Percentiles rank a stretch among this genome's conserved stretches.
These are phyloP conservation scores for Pseudofabraea citricarpa DNA, from an alignment of 2,329 filamentous ascomycete species.

Conservation along the genomic window DNA sequence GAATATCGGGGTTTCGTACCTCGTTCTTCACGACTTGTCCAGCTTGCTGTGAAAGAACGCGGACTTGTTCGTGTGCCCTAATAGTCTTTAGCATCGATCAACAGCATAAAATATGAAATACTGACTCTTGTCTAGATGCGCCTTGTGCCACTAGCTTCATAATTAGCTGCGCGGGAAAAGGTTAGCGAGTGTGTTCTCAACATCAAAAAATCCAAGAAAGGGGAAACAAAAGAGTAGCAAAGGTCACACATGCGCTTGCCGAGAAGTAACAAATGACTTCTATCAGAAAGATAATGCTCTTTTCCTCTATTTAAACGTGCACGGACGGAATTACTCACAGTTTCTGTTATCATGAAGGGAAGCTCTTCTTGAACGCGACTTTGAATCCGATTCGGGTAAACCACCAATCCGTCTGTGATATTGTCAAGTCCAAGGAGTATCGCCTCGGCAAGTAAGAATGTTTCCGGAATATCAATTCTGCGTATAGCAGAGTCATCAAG, in stretches of 20 bases:
- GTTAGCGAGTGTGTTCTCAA: too few relatives aligned
- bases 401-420: slow-evolving; percentile 58
- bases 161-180: too few relatives aligned
- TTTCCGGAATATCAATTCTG: slow-evolving; percentile 58
- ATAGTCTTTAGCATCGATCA: too few relatives aligned
- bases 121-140: slow-evolving; percentile 68
- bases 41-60: slow-evolving; percentile 75
- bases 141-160: slow-evolving; percentile 73
- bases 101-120: too few relatives aligned
- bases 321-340: too few relatives aligned
- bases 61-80: slow-evolving; percentile 86
- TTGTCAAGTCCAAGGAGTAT: slow-evolving; percentile 65
- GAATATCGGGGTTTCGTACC: slow-evolving; percentile 1
- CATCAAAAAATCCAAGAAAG: too few relatives aligned
- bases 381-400: slow-evolving; percentile 72
- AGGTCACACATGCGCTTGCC: too few relatives aligned
- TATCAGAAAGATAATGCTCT: too few relatives aligned
- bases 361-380: slow-evolving; percentile 68
- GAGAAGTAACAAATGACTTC: too few relatives aligned
- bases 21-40: slow-evolving; percentile 30
- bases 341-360: slow-evolving; percentile 77
- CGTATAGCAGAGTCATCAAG: slow-evolving; percentile 71
- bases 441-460: slow-evolving; percentile 64
- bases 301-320: too few relatives aligned
- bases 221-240: too few relatives aligned